Evolutionary conservation across 2,329 filamentous ascomycete genomes (phyloP), one percentile per base, ranked within the genome.

Genomic region (Ascochyta fabae): DNA sequence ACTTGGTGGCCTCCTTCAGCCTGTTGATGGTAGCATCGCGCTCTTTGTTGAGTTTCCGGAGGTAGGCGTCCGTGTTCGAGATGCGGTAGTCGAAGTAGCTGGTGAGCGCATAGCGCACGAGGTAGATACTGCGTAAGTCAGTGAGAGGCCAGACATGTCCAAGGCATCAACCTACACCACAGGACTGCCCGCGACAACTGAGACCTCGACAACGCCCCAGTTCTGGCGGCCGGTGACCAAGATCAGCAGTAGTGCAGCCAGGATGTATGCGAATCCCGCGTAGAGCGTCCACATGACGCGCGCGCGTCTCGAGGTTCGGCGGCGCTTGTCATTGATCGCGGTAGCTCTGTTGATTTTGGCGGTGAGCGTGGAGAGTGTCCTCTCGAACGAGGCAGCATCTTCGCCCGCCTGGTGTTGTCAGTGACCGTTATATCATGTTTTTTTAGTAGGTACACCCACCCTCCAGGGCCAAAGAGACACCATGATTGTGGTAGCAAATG

Each of bases 1-100:
- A 99, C 75, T 91, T 96, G 31, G 95, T 99, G 24, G 93, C 93
- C 55, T 89, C 88, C 78, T 99, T 99, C 60, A 99, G 86, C 77
- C 93, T 93, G 73, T 96, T 89, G 62, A 99, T 98, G 2, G 93
- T 96, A 66, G 87, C 87, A 56, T 90, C 86, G 49, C 94, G 87
- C 75, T 97, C 90, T 49, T 86, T 85, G 68, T 93, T 87, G 33
- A 93, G 84, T 19, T 85, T 85, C 66, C 94, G 89, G 27, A 98
- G 82, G 36, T 88, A 84, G 35, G 81, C 76, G 63, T 89, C 85
- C 10, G 90, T 83, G 15, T 82, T 86, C 22, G 88, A 84, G 67
- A 95, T 88, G 58, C 92, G 90, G 73, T 90, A 96, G 66, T 88
- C 89, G 78, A 91, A 99, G 76, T 90, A 90, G 9, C 84, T 78